Conservation (phyloP, 257 asterid species). For the Solanum chaucha region DNA sequence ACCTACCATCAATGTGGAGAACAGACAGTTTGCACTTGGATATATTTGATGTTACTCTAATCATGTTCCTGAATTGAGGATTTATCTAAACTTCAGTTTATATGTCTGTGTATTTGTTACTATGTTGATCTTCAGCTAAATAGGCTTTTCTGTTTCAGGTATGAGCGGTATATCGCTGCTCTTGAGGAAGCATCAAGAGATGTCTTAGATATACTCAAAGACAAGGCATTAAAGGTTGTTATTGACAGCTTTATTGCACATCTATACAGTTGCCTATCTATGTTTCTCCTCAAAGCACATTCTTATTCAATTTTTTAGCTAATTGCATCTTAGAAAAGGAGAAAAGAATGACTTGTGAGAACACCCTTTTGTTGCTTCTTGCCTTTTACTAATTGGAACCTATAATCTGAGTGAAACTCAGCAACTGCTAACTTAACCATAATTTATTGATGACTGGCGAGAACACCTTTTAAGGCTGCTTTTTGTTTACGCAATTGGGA, state of each 20-base stretch:
- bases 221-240: conserved; percentile 81
- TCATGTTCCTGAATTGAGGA: background rate
- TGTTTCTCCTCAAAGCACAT: background rate
- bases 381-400: background rate
- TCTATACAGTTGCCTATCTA: background rate
- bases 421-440: background rate
- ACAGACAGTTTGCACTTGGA: background rate
- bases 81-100: background rate
- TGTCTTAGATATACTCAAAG: conserved; percentile 66
- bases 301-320: background rate
- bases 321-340: background rate
- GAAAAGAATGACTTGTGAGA: background rate
- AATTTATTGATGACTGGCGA: background rate
- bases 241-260: background rate
- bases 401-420: background rate
- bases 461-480: background rate
- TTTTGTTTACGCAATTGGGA: background rate
- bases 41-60: background rate
- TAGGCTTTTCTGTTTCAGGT: conserved; percentile 28
- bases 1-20: background rate
- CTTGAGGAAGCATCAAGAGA: conserved; percentile 90
- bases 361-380: background rate
- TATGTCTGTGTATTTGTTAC: background rate
- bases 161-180: conserved; percentile 60
- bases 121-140: background rate